These are phyloP conservation scores for Auricularia cornea DNA, from an alignment of 768 basidiomycete species.

Conservation along the genomic window DNA sequence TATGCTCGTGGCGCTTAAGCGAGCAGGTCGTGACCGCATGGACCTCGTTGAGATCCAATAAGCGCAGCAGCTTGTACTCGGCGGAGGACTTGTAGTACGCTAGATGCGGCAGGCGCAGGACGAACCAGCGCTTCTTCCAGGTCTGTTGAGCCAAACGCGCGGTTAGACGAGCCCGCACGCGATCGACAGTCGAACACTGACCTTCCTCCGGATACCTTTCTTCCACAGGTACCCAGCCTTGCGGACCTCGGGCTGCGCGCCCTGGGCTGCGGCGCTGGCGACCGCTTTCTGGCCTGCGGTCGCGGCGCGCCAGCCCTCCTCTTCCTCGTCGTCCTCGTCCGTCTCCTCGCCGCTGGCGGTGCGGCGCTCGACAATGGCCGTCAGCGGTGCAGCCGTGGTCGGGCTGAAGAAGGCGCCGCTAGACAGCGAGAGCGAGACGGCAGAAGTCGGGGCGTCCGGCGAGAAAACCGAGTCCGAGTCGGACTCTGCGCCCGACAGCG, in stretches of 20 bases:
- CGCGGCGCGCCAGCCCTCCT: slow-evolving; percentile 57
- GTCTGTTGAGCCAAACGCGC: slow-evolving; percentile 61
- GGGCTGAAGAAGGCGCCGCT: slow-evolving; percentile 22
- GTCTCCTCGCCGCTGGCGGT: slow-evolving; percentile 63
- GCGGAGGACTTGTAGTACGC: slow-evolving; percentile 95
- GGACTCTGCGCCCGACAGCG: slow-evolving; percentile 67
- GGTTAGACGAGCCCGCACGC: background rate
- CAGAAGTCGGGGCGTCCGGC: slow-evolving; percentile 26
- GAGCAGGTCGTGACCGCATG: slow-evolving; percentile 83
- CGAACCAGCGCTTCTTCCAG: slow-evolving; percentile 99
- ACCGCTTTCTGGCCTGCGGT: slow-evolving; percentile 31
- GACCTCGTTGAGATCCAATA: slow-evolving; percentile 79
- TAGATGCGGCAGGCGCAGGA: slow-evolving; percentile 81
- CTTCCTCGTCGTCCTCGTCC: slow-evolving; percentile 55
- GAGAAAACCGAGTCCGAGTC: slow-evolving; percentile 69
- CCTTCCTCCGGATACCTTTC: slow-evolving; percentile 97
- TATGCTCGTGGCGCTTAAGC: slow-evolving; percentile 82
- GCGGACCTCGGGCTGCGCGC: slow-evolving; percentile 37
- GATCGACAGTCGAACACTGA: slow-evolving; percentile 27
- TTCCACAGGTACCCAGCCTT: slow-evolving; percentile 95
- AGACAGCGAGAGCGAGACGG: slow-evolving; percentile 21
- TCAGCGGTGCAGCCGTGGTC: slow-evolving; percentile 44
- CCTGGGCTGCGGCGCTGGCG: slow-evolving; percentile 50
- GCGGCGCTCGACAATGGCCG: slow-evolving; percentile 70
- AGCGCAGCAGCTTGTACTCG: slow-evolving; percentile 85